Percentiles rank a stretch among this genome's conserved stretches.
Evolutionary conservation across 306 rosid genomes (phyloP).

Genomic region (Cercis canadensis): DNA sequence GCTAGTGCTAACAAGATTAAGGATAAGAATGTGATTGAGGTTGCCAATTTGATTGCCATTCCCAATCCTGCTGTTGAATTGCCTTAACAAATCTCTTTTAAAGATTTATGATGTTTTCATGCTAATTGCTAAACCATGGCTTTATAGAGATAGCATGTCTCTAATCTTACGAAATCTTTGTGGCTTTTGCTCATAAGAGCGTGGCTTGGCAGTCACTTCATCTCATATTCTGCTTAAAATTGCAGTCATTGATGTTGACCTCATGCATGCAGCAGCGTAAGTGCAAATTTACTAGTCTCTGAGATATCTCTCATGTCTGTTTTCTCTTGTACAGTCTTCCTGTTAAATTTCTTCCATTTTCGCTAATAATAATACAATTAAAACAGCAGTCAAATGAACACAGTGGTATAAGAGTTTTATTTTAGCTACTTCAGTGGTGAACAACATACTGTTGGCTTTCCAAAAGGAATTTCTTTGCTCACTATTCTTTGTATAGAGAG

Average conservation of each 20-base stretch:
- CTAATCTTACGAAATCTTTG: slow-evolving; percentile 1
- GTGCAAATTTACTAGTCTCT: not conserved
- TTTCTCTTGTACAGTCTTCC: slow-evolving; percentile 12
- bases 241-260: slow-evolving; percentile 23
- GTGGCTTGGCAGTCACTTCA: slow-evolving; percentile 35
- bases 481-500: too few species aligned
- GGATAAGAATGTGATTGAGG: slow-evolving; percentile 23
- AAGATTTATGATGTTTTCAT: slow-evolving; percentile 3
- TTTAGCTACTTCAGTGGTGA: too few species aligned
- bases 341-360: not conserved
- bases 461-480: too few species aligned
- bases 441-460: too few species aligned
- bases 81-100: not conserved
- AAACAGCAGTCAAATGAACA: not conserved
- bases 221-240: not conserved
- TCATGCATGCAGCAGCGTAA: not conserved
- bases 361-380: not conserved
- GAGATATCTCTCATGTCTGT: slow-evolving; percentile 17
- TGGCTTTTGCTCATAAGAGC: not conserved
- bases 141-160: slow-evolving; percentile 28
- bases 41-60: slow-evolving; percentile 29
- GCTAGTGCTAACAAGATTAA: slow-evolving; percentile 32
- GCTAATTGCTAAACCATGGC: slow-evolving; percentile 18
- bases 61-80: not conserved
- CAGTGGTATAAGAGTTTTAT: not conserved